Evolutionary conservation across 2,329 filamentous ascomycete genomes (phyloP), one percentile per base, ranked within the genome.

Genomic region (Polychaeton citri): DNA sequence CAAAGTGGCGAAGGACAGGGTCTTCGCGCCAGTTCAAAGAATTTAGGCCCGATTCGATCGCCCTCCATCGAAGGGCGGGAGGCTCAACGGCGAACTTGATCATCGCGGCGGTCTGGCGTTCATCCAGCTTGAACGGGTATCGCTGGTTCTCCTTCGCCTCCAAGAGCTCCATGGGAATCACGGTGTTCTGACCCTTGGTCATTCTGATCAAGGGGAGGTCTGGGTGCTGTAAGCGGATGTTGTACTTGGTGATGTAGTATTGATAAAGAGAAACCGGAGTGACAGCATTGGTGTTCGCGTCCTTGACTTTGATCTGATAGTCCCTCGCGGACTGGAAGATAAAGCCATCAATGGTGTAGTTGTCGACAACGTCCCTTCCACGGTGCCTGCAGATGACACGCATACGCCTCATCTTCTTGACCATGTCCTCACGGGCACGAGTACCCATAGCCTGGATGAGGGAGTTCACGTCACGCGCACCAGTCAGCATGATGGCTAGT

Each of bases 61-160:
- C 74, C 0, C 55, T 48, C 45, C 74, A 72, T n/a, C 90, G 81
- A 19, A 76, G 55, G 0, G 57, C 54, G 0, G 90, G 90, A 1
- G 79, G 71, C 5, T 81, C 84, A 4, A 94, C 88, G 0, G 88
- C 87, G 49, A 88, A 85, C 57, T 81, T 88, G 64, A 98, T 95
- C 90, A 98, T 98, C 4, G 71, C 62, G 0, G 79, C 64, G 0
- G 88, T 95, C 61, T 93, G 68, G 0, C 52, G 50, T 37, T 76
- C 72, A 34, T 67, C 68, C 32, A 77, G 54, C 57, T 78, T 79
- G 52, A 60, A 68, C 3, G 60, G 62, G 48, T 73, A 77, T 2
- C 69, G 67, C 53, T 77, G 71, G 21, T 75, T 70, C 3, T 60
- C 52, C 30, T 66, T 57, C 40, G 77, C 62, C 9, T 53, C 57